Conservation (phyloP, 2,329 filamentous ascomycete species). For the Lasiodiplodia citricola region DNA sequence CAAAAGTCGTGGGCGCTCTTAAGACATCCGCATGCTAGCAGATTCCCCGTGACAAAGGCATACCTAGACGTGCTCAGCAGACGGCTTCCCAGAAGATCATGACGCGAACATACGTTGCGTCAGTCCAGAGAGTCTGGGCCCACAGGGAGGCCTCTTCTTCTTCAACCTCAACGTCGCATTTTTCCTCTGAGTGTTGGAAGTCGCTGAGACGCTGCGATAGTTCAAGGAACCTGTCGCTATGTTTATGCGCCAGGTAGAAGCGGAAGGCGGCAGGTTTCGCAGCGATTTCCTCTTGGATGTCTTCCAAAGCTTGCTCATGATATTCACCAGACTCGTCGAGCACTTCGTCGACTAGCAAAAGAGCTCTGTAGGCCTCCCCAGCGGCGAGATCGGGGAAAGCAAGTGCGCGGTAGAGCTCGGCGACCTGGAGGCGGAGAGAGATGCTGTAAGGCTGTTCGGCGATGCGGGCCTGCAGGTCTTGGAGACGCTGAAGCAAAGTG, state of each 20-base stretch:
- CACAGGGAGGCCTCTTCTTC: slow-evolving; percentile 31
- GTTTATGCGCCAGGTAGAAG: background rate
- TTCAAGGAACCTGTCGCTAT: slow-evolving; percentile 2
- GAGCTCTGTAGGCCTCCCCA: slow-evolving; percentile 86
- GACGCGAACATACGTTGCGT: slow-evolving; percentile 35
- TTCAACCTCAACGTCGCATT: slow-evolving; percentile 22
- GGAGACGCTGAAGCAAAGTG: background rate
- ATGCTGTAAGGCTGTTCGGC: slow-evolving; percentile 45
- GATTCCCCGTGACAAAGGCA: slow-evolving; percentile 54
- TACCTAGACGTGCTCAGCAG: slow-evolving; percentile 35
- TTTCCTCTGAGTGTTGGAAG: background rate
- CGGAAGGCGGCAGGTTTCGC: background rate
- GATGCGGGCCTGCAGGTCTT: background rate
- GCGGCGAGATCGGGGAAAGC: slow-evolving; percentile 89
- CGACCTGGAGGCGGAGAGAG: slow-evolving; percentile 62
- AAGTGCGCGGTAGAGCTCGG: slow-evolving; percentile 71
- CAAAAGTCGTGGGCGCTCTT: slow-evolving; percentile 71
- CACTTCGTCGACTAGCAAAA: slow-evolving; percentile 85
- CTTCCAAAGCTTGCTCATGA: slow-evolving; percentile 68
- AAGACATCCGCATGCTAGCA: slow-evolving; percentile 67
- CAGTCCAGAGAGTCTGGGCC: slow-evolving; percentile 35
- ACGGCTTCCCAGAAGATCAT: slow-evolving; percentile 22
- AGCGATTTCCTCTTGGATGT: slow-evolving; percentile 43
- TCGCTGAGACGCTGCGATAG: background rate
- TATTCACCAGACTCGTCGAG: slow-evolving; percentile 82